Evolutionary conservation across 257 asterid species (phyloP).

Genomic region (Nicotiana sylvestris): DNA sequence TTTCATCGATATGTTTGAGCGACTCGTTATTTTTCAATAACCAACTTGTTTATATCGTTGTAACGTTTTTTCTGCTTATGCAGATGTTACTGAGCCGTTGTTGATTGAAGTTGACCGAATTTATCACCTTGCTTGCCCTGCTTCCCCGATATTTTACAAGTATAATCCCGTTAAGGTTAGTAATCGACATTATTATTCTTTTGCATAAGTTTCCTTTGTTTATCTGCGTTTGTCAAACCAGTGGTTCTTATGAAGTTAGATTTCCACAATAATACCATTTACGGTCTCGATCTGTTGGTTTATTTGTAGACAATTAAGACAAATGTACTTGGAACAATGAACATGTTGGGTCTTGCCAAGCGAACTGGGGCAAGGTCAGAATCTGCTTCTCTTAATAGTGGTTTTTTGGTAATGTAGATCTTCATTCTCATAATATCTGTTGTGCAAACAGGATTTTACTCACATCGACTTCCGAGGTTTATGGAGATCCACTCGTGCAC

Average conservation of each 20-base stretch:
- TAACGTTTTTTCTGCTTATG: background rate
- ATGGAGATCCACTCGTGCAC: slow-evolving; percentile 94
- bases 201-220: background rate
- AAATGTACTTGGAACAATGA: slow-evolving; percentile 87
- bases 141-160: slow-evolving; percentile 91
- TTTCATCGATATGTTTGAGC: too few species aligned
- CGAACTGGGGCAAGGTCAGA: slow-evolving; percentile 89
- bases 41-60: background rate
- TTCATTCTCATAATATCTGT: background rate
- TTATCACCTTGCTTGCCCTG: slow-evolving; percentile 98
- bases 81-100: slow-evolving; percentile 90
- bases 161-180: slow-evolving; percentile 91
- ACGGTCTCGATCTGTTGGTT: background rate
- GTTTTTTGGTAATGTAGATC: background rate
- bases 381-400: background rate
- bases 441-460: slow-evolving; percentile 59
- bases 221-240: background rate
- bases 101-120: slow-evolving; percentile 83
- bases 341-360: slow-evolving; percentile 98
- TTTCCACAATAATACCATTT: background rate
- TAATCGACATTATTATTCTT: background rate
- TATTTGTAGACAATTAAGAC: slow-evolving; percentile 81
- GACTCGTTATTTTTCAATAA: background rate
- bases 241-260: background rate
- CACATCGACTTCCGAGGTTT: slow-evolving; percentile 94